phyloP scores from a whole-genome alignment of 768 basidiomycete genomes.

The Clathrus columnatus region DNA sequence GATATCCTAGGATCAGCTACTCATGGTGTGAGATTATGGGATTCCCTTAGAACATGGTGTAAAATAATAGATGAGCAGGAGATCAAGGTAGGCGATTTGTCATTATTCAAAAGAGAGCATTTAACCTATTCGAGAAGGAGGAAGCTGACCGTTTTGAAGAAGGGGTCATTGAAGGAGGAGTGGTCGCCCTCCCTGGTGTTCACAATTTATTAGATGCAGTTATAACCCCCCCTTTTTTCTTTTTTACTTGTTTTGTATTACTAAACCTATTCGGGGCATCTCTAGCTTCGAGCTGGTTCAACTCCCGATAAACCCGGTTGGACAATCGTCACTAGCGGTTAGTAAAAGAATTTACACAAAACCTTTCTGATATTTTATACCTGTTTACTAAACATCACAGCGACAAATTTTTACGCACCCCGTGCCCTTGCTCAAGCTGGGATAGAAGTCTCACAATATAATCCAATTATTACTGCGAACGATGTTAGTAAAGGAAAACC shows the following conservation, averaged over 20 bases:
- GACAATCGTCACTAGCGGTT: slow-evolving; percentile 84
- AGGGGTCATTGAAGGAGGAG: slow-evolving; percentile 57
- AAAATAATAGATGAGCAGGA: slow-evolving; percentile 46
- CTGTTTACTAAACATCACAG: slow-evolving; percentile 35
- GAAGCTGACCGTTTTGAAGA: slow-evolving; percentile 75
- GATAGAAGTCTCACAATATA: slow-evolving; percentile 43
- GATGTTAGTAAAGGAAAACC: slow-evolving; percentile 76
- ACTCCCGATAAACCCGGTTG: slow-evolving; percentile 46
- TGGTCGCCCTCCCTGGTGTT: slow-evolving; percentile 61
- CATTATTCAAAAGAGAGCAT: not conserved
- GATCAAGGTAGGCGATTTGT: slow-evolving; percentile 37
- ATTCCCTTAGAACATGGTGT: slow-evolving; percentile 68
- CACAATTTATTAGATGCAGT: slow-evolving; percentile 48
- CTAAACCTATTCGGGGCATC: not conserved
- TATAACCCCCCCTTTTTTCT: slow-evolving; percentile 1
- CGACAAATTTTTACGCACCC: slow-evolving; percentile 64
- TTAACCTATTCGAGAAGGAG: slow-evolving; percentile 27
- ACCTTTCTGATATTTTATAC: not conserved
- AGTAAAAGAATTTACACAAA: slow-evolving; percentile 9
- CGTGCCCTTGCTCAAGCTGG: slow-evolving; percentile 57
- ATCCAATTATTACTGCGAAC: slow-evolving; percentile 64
- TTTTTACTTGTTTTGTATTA: not conserved
- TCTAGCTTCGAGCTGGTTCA: slow-evolving; percentile 4
- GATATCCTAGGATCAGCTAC: slow-evolving; percentile 28
- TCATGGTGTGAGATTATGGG: slow-evolving; percentile 69